These are phyloP conservation scores for Plantago ovata DNA, from an alignment of 257 asterid genomes.

Conservation along the genomic window DNA sequence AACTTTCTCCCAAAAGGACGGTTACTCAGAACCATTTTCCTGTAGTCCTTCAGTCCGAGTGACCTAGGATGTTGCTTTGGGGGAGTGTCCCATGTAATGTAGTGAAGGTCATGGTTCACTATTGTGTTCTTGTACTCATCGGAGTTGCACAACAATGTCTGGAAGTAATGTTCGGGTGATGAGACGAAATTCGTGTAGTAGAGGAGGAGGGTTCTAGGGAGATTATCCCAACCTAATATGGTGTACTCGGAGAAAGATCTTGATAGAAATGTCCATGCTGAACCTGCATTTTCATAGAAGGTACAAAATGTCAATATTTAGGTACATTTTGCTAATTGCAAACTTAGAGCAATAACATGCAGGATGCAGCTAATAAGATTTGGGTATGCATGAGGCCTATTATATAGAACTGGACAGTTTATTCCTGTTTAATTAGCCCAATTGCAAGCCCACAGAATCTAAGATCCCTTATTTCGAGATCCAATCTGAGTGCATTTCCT, in stretches of 20 bases:
- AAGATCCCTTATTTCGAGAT: not conserved
- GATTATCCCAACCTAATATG: constrained; percentile 74
- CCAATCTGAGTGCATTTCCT: not conserved
- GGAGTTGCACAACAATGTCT: constrained; percentile 74
- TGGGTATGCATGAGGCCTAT: no score
- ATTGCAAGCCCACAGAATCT: not conserved
- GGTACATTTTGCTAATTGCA: no score
- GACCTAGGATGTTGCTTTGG: constrained; percentile 82
- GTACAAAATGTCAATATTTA: not conserved
- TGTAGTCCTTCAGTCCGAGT: constrained; percentile 67
- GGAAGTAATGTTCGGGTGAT: constrained; percentile 84
- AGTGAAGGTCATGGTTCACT: constrained; percentile 78
- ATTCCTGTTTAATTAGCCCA: not conserved
- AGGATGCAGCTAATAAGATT: no score
- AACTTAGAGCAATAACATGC: no score
- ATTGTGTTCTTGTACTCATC: constrained; percentile 55
- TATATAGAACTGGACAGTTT: not conserved
- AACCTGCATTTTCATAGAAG: constrained; percentile 38
- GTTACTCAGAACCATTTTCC: constrained; percentile 61
- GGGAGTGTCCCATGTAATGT: constrained; percentile 82
- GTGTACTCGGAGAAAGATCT: constrained; percentile 77
- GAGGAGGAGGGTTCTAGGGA: constrained; percentile 80
- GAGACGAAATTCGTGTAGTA: constrained; percentile 88
- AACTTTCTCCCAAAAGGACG: constrained; percentile 82
- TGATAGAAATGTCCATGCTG: constrained; percentile 83